These are phyloP conservation scores for Camellia lanceoleosa DNA, from an alignment of 148 eudicot species.

Conservation along the genomic window DNA sequence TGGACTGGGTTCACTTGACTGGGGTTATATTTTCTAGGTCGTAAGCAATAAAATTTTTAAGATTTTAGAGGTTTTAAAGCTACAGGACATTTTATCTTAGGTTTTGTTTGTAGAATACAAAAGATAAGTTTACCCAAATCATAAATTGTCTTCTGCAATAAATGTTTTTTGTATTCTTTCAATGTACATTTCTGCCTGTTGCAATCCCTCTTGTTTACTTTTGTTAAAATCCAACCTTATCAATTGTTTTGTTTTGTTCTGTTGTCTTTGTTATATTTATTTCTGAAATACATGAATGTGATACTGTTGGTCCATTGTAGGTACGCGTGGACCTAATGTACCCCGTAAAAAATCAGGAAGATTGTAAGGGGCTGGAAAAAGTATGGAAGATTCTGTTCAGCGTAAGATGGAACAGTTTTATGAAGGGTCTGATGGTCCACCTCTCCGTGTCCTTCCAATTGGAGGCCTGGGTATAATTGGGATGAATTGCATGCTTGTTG, in stretches of 20 bases:
- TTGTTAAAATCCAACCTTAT: background rate
- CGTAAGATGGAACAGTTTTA: slow-evolving; percentile 95
- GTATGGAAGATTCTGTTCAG: slow-evolving; percentile 94
- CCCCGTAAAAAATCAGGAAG: slow-evolving; percentile 61
- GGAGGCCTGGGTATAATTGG: slow-evolving; percentile 99
- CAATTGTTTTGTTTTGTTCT: background rate
- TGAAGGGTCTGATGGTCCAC: slow-evolving; percentile 96
- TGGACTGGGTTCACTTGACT: slow-evolving; percentile 1
- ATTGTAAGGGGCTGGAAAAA: slow-evolving; percentile 58
- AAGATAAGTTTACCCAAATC: background rate
- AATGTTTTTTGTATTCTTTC: background rate
- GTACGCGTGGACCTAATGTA: slow-evolving; percentile 49
- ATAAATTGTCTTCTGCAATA: background rate
- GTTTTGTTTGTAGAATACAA: background rate
- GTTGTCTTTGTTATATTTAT: background rate
- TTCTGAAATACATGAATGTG: background rate
- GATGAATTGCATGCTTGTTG: too few relatives aligned
- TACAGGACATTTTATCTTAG: background rate
- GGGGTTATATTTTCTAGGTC: slow-evolving; percentile 7
- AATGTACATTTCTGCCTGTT: background rate
- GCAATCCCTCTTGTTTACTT: background rate
- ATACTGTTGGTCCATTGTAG: slow-evolving; percentile 29
- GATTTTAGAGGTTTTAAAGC: background rate
- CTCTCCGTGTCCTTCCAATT: slow-evolving; percentile 87
- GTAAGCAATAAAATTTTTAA: background rate